Base-by-base conservation (phyloP, 257 asterid species). In the Gynochthodes officinalis region DNA sequence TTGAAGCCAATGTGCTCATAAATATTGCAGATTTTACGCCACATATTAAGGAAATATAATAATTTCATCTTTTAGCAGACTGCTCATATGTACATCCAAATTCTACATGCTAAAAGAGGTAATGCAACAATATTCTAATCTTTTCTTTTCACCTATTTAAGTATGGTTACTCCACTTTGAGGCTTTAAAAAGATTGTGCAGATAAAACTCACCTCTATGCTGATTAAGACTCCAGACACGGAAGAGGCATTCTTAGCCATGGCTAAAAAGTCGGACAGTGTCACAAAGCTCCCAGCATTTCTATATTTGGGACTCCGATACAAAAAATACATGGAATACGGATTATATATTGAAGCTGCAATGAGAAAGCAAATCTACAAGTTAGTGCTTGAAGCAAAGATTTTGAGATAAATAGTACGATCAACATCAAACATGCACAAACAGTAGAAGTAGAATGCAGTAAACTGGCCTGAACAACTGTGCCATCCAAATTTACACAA, bases 221-320 rank as follows among this genome's bases (percentile, higher is more conserved):
- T 67, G 79, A 90, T 84, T 73, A 90, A 50, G 77, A 92, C 87
- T 78, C 96, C 96, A 76, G 92, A 84, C 78, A 87, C 83, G 33
- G 96, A 83, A 69, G 90, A 66, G 27, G 89, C 77, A 69, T 88
- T 87, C n/a, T 74, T 77, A 48, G 96, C 89, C 59, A 85, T 69
- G 71, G 79, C 84, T 83, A 90, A 78, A 79, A 92, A 90, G 21
- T 90, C 88, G 25, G 86, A 85, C 67, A 90, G 77, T 67, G 50
- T 79, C 87, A 76, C 68, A 14, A 87, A 71, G 0, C 42, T 86
- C 74, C 92, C 96, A 55, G 16, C 75, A 40, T 28, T 74, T 46
- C 48, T 76, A 69, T 71, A 79, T 46, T 48, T 76, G 73, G 96
- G 96, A 73, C 87, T 92, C 54, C 98, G 86, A 4, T 13, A 75